Evolutionary conservation across 2,329 filamentous ascomycete genomes (phyloP).

Genomic region (Clarireedia homoeocarpa): DNA sequence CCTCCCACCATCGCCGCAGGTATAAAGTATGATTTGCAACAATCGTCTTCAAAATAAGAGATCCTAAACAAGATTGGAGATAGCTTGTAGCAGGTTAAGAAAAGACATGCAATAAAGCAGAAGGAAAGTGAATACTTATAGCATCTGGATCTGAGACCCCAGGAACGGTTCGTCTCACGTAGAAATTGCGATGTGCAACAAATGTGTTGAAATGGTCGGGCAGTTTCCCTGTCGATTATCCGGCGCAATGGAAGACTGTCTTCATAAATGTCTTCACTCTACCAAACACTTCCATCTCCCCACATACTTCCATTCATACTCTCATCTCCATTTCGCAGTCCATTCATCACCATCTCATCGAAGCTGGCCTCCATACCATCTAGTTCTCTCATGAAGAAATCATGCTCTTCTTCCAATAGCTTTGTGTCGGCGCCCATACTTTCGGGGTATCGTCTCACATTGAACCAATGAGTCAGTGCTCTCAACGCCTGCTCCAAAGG

Average conservation of each 20-base stretch:
- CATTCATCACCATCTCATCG: slow-evolving; percentile 23
- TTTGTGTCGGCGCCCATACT: slow-evolving; percentile 52
- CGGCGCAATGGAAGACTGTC: not conserved
- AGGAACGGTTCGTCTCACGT: not conserved
- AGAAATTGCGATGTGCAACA: not conserved
- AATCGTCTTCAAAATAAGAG: not conserved
- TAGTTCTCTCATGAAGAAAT: slow-evolving; percentile 72
- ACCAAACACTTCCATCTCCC: slow-evolving; percentile 3
- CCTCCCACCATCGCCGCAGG: not conserved
- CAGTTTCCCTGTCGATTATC: not conserved
- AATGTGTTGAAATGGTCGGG: not conserved
- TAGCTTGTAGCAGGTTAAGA: not conserved
- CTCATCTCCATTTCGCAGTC: slow-evolving; percentile 18
- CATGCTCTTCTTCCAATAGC: slow-evolving; percentile 62
- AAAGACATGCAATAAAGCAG: not conserved
- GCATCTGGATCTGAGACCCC: not conserved
- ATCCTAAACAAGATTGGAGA: not conserved
- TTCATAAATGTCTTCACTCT: not conserved
- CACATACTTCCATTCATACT: slow-evolving; percentile 4
- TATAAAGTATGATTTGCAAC: not conserved
- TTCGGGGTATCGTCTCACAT: slow-evolving; percentile 73
- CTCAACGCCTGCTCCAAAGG: slow-evolving; percentile 86
- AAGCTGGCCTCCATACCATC: slow-evolving; percentile 55
- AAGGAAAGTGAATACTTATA: not conserved
- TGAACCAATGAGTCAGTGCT: slow-evolving; percentile 90